Percentiles rank a stretch among this genome's conserved stretches.
phyloP scores from a whole-genome alignment of 371 early-diverging fungal genomes.

The Mortierella sp. region DNA sequence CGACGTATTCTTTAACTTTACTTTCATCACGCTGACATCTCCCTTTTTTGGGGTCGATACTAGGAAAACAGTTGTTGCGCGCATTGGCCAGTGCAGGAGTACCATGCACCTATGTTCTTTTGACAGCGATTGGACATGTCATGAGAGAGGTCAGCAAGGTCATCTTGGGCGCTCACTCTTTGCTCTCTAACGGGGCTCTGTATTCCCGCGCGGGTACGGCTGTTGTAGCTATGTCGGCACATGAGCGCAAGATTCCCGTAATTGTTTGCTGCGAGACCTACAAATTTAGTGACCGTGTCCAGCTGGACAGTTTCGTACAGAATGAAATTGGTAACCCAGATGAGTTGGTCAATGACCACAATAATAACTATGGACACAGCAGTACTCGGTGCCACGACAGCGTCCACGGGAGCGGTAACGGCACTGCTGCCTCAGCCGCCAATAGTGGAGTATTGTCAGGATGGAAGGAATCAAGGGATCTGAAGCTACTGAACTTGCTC shows the following conservation, averaged over 20 bases:
- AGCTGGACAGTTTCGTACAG: constrained; percentile 95
- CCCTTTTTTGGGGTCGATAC: neutral
- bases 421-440: constrained; percentile 34
- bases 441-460: constrained; percentile 61
- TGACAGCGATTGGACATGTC: constrained; percentile 75
- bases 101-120: constrained; percentile 81
- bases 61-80: constrained; percentile 78
- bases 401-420: constrained; percentile 40
- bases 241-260: constrained; percentile 91
- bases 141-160: constrained; percentile 93
- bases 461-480: constrained; percentile 75
- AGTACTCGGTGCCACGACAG: constrained; percentile 37
- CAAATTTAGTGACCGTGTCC: constrained; percentile 94
- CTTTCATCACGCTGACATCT: neutral
- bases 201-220: constrained; percentile 95
- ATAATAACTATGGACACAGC: constrained; percentile 57
- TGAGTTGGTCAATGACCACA: constrained; percentile 77
- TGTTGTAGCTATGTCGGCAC: constrained; percentile 92
- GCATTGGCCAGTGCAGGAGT: constrained; percentile 78
- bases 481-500: constrained; percentile 88
- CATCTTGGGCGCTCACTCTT: constrained; percentile 92
- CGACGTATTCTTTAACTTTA: neutral
- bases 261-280: constrained; percentile 97
- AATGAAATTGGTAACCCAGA: constrained; percentile 95
- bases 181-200: constrained; percentile 94